phyloP scores from a whole-genome alignment of 495 filamentous ascomycete genomes.

The Xeromyces bisporus region DNA sequence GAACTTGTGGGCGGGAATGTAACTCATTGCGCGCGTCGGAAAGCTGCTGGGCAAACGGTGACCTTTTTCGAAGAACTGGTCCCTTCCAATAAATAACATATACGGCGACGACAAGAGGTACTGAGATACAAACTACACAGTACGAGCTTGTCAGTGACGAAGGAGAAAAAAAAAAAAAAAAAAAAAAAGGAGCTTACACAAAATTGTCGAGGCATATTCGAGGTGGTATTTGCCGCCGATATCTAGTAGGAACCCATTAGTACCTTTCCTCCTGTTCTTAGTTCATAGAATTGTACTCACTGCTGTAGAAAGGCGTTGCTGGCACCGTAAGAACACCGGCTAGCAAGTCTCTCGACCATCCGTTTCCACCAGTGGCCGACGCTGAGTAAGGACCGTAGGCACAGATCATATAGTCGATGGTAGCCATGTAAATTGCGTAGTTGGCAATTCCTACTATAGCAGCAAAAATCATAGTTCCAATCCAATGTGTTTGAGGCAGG shows the following conservation, averaged over 20 bases:
- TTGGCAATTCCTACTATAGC: constrained; percentile 54
- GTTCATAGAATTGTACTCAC: constrained; percentile 20
- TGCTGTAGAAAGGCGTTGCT: constrained; percentile 51
- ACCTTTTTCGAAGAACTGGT: constrained; percentile 46
- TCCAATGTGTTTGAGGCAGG: constrained; percentile 44
- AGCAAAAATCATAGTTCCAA: constrained; percentile 44
- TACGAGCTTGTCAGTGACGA: not conserved
- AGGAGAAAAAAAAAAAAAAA: not conserved
- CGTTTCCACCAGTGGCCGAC: constrained; percentile 56
- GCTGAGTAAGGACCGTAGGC: constrained; percentile 58
- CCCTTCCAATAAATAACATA: constrained; percentile 70
- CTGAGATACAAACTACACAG: constrained; percentile 38
- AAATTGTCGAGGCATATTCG: constrained; percentile 54
- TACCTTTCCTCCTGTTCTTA: no score
- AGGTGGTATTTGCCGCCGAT: constrained; percentile 46
- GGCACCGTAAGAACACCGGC: constrained; percentile 63
- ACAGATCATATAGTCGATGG: constrained; percentile 60
- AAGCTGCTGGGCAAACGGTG: constrained; percentile 59
- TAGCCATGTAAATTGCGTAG: constrained; percentile 56
- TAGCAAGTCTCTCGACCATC: constrained; percentile 63
- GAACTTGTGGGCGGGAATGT: constrained; percentile 20
- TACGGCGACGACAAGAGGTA: constrained; percentile 52
- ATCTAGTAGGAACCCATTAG: constrained; percentile 16
- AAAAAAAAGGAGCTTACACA: constrained; percentile 24
- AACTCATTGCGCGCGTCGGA: constrained; percentile 33